These are phyloP conservation scores for Boletellus emodensis DNA, from an alignment of 768 basidiomycete genomes.

Conservation along the genomic window DNA sequence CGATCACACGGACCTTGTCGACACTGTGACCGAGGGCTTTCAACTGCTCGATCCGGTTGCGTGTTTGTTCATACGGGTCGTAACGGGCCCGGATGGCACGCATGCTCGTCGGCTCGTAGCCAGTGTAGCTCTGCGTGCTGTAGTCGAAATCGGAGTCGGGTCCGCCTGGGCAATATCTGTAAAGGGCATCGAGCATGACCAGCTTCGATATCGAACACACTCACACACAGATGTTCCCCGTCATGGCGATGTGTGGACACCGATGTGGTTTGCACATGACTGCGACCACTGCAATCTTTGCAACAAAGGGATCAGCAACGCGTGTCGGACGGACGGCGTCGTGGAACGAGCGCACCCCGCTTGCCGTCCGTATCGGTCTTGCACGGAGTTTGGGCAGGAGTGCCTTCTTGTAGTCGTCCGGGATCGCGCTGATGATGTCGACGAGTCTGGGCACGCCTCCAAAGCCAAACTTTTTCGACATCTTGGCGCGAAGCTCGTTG, in stretches of 20 bases:
- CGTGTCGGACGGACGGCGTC: neutral
- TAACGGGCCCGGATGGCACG: slow-evolving; percentile 94
- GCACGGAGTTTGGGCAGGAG: slow-evolving; percentile 87
- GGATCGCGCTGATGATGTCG: slow-evolving; percentile 97
- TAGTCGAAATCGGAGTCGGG: slow-evolving; percentile 99
- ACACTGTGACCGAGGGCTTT: slow-evolving; percentile 95
- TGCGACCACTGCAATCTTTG: slow-evolving; percentile 93
- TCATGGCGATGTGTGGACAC: slow-evolving; percentile 99
- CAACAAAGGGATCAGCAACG: neutral
- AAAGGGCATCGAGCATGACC: slow-evolving; percentile 3
- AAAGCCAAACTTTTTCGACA: slow-evolving; percentile 87
- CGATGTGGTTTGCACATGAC: slow-evolving; percentile 99
- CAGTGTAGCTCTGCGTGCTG: slow-evolving; percentile 94
- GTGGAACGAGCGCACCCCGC: slow-evolving; percentile 59
- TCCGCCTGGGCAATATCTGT: slow-evolving; percentile 94
- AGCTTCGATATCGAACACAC: slow-evolving; percentile 22
- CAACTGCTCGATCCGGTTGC: slow-evolving; percentile 92
- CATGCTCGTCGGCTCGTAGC: slow-evolving; percentile 98
- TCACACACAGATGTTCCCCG: slow-evolving; percentile 98
- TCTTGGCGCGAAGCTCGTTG: slow-evolving; percentile 79
- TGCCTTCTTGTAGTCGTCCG: slow-evolving; percentile 93
- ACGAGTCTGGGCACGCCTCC: slow-evolving; percentile 89
- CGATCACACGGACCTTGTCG: slow-evolving; percentile 69
- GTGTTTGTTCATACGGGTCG: slow-evolving; percentile 96
- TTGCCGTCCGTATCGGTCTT: slow-evolving; percentile 93